These are phyloP conservation scores for Aspergillus affinis DNA, from an alignment of 495 filamentous ascomycete genomes.

Conservation along the genomic window DNA sequence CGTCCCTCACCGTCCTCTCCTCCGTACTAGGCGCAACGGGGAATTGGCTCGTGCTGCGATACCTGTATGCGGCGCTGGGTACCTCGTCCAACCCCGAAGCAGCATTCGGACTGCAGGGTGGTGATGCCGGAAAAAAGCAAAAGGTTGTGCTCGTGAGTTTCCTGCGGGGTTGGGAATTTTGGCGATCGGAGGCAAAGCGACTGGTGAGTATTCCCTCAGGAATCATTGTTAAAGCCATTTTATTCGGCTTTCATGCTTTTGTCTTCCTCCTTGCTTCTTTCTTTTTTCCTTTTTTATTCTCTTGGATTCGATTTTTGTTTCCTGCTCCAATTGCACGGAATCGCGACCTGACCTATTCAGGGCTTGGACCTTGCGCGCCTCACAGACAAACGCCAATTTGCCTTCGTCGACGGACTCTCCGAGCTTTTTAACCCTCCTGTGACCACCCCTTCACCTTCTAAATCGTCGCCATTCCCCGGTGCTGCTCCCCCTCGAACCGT, in stretches of 20 bases:
- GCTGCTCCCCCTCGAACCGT: conserved; percentile 27
- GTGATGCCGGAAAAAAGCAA: conserved; percentile 28
- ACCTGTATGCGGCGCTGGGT: conserved; percentile 57
- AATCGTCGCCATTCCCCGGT: conserved; percentile 7
- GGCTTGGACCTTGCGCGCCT: conserved; percentile 70
- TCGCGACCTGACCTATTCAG: conserved; percentile 22
- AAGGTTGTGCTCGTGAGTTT: conserved; percentile 80
- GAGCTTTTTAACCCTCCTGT: conserved; percentile 48
- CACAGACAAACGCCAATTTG: conserved; percentile 55
- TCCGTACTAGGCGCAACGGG: conserved; percentile 68
- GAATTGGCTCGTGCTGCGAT: conserved; percentile 72
- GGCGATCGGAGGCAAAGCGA: conserved; percentile 62
- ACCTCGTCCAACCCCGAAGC: conserved; percentile 21
- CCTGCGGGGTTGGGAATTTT: conserved; percentile 72
- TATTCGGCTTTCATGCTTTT: neutral
- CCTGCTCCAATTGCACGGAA: neutral
- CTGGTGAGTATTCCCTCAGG: conserved; percentile 45
- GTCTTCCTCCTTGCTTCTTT: neutral
- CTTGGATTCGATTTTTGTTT: no score
- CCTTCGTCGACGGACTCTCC: conserved; percentile 72
- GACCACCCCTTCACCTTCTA: conserved; percentile 16
- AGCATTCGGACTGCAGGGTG: conserved; percentile 22
- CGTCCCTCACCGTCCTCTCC: conserved; percentile 70
- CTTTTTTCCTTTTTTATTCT: neutral
- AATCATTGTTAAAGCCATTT: conserved; percentile 5